Conservation (phyloP, 108 stramenopile genomes). For the Cyclotella sp. region DNA sequence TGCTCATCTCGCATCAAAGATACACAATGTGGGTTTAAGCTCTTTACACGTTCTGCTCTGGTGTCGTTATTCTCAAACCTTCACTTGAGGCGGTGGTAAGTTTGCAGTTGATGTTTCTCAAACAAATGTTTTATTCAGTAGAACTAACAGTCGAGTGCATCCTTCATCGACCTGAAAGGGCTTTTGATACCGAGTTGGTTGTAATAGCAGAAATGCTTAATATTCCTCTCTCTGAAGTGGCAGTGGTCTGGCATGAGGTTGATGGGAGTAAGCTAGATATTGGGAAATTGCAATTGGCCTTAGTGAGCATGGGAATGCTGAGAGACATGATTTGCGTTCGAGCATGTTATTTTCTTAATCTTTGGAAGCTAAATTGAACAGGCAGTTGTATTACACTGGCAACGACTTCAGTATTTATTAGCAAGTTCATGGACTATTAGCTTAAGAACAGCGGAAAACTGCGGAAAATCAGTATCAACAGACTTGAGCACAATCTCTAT, state of each 20-base stretch:
- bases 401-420: too few species aligned
- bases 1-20: slow-evolving; percentile 68
- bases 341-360: slow-evolving; percentile 72
- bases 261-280: slow-evolving; percentile 84
- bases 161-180: slow-evolving; percentile 32
- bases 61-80: slow-evolving; percentile 61
- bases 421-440: too few species aligned
- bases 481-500: too few species aligned
- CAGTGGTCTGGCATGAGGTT: slow-evolving; percentile 84
- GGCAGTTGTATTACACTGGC: not conserved
- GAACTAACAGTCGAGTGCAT: not conserved
- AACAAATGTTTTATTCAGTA: not conserved
- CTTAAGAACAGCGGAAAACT: too few species aligned
- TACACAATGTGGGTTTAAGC: slow-evolving; percentile 90
- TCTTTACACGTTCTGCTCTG: slow-evolving; percentile 65
- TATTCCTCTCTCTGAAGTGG: slow-evolving; percentile 67
- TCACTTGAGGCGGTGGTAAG: slow-evolving; percentile 72
- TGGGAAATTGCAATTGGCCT: slow-evolving; percentile 58
- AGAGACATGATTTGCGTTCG: slow-evolving; percentile 90
- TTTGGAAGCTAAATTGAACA: slow-evolving; percentile 62
- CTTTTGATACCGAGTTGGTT: slow-evolving; percentile 87
- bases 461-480: too few species aligned
- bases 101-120: not conserved
- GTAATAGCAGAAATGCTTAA: slow-evolving; percentile 54
- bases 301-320: slow-evolving; percentile 76